Percentiles rank a stretch among this genome's conserved stretches.
Conservation (phyloP, 1,139 yeast genomes). For the Nakaseomyces kungkrabaensis region DNA sequence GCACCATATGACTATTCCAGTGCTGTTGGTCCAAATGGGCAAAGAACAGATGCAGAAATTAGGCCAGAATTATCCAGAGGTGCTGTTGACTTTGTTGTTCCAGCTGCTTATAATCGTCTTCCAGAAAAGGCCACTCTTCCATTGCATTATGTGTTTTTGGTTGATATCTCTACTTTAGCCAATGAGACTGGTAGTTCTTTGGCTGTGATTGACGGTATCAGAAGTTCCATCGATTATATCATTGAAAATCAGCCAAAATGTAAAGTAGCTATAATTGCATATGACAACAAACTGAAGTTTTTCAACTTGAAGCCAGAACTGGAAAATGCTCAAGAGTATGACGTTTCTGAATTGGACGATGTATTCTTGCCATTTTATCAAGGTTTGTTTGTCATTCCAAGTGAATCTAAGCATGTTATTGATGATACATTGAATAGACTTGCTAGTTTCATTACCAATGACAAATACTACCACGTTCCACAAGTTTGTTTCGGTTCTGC, state of each 20-base stretch:
- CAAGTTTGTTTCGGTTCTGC: conserved; percentile 82
- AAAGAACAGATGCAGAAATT: conserved; percentile 49
- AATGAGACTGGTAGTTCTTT: conserved; percentile 47
- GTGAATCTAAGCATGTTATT: conserved; percentile 51
- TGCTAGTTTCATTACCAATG: conserved; percentile 38
- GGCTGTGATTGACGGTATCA: conserved; percentile 64
- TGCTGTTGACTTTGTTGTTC: conserved; percentile 77
- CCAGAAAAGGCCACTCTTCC: conserved; percentile 36
- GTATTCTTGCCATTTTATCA: conserved; percentile 72
- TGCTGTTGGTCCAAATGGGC: conserved; percentile 50
- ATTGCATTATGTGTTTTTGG: conserved; percentile 63
- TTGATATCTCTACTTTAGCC: conserved; percentile 64
- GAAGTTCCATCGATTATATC: conserved; percentile 34
- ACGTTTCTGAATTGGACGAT: conserved; percentile 66
- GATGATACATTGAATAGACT: conserved; percentile 59
- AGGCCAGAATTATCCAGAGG: conserved; percentile 78
- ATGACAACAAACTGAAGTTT: conserved; percentile 64
- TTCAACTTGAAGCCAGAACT: conserved; percentile 53
- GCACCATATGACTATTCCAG: conserved; percentile 62
- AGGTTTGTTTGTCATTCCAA: conserved; percentile 77
- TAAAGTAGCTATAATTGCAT: conserved; percentile 63
- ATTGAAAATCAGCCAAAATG: conserved; percentile 32
- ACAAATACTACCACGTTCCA: conserved; percentile 38
- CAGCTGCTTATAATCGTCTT: conserved; percentile 54
- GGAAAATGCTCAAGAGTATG: conserved; percentile 53